Evolutionary conservation across 352 stramenopile genomes (phyloP), one percentile per base, ranked within the genome.

Genomic region (Phytophthora sp.): DNA sequence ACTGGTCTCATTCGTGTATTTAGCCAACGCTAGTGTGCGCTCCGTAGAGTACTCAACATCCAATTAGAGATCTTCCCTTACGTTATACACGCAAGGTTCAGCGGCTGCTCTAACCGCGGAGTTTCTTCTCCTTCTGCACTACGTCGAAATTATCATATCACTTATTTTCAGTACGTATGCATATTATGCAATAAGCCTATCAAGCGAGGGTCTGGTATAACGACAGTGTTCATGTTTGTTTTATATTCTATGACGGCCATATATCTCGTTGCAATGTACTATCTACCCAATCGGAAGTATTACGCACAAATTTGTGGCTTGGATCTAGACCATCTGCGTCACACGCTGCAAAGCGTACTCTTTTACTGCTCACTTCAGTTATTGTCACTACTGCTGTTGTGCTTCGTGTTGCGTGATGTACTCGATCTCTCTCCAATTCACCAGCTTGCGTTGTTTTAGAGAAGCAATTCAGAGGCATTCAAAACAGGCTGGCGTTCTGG

Each of bases 391-490:
- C 5, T 49, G 4, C 2, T 52, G 12, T 15, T 69, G 5, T 21
- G 30, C 6, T 20, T 27, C 15, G 35, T 50, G 4, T 31, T 58
- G 26, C 30, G 35, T 13, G 17, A 17, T 12, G 49, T 49, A 4
- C 37, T 62, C 30, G 51, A 37, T 2, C 4, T 63, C 8, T 46
- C 60, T 13, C 31, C 62, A 4, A 12, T 79, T 10, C 20, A 60
- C 2, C 65, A 76, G 4, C 55, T 84, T 7, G 69, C 58, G 15
- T 79, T 84, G 72, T 82, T 24, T 34, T 82, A 7, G 45, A 65
- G 18, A 69, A 53, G 10, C 57, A 77, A n/a, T 51, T 43, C n/a
- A 37, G 7, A 6, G 26, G 69, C 13, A 31, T 75, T 1, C 74
- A 76, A 24, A 46, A 28, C n/a, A 72, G 56, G 39, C 44, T 81